These are phyloP conservation scores for Colletotrichum godetiae DNA, from an alignment of 2,329 filamentous ascomycete species.

Conservation along the genomic window DNA sequence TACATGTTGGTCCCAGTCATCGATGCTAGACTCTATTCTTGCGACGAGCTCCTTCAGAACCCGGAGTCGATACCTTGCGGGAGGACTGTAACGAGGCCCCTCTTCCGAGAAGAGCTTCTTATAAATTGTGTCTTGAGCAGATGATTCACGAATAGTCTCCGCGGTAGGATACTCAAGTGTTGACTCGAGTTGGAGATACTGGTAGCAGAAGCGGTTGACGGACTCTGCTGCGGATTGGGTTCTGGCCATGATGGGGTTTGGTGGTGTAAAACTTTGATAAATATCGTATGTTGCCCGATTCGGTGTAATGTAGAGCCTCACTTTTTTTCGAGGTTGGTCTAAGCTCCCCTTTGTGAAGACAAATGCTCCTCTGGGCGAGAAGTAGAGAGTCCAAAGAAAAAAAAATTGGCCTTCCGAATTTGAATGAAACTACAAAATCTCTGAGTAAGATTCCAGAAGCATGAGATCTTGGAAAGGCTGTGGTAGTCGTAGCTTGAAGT, in stretches of 20 bases:
- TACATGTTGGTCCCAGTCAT: slow-evolving; percentile 90
- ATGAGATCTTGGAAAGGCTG: not conserved
- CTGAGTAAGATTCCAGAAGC: not conserved
- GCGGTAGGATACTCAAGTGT: slow-evolving; percentile 72
- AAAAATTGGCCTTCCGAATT: too few species aligned
- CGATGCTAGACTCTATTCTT: slow-evolving; percentile 78
- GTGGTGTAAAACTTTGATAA: not conserved
- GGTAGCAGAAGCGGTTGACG: slow-evolving; percentile 70
- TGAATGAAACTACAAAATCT: not conserved
- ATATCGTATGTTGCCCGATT: slow-evolving; percentile 14
- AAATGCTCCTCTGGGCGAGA: too few species aligned
- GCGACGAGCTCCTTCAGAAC: slow-evolving; percentile 79
- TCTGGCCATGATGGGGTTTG: not conserved
- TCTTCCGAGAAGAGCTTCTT: slow-evolving; percentile 72
- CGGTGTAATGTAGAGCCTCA: not conserved
- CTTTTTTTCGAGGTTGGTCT: not conserved
- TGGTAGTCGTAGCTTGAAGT: not conserved
- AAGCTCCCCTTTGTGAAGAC: too few species aligned
- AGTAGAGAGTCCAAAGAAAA: too few species aligned
- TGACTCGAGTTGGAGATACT: slow-evolving; percentile 82
- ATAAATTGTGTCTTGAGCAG: slow-evolving; percentile 76
- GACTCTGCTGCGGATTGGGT: not conserved
- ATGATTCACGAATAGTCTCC: slow-evolving; percentile 66
- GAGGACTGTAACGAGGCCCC: slow-evolving; percentile 67
- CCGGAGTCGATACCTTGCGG: slow-evolving; percentile 75